A percentile compares a stretch with the other conserved stretches of the same genome.
These are phyloP conservation scores for Phoma herbarum DNA, from an alignment of 2,329 filamentous ascomycete genomes.

Conservation along the genomic window DNA sequence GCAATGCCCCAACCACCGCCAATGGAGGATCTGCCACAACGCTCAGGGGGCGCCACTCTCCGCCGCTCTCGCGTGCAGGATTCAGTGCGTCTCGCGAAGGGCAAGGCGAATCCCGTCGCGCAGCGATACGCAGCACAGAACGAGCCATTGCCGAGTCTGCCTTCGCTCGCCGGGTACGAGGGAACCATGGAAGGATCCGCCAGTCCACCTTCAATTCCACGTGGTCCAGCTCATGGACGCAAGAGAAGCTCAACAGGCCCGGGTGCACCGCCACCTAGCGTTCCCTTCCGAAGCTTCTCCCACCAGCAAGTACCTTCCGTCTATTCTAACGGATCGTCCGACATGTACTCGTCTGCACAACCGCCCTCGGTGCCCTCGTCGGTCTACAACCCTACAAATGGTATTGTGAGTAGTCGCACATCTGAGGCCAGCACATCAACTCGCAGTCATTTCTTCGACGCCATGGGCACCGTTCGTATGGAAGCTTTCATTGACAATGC, in stretches of 20 bases:
- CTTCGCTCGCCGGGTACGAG: conserved; percentile 40
- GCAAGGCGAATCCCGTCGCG: conserved; percentile 57
- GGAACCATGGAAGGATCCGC: conserved; percentile 68
- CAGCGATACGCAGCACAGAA: conserved; percentile 46
- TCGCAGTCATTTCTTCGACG: conserved; percentile 76
- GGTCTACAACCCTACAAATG: conserved; percentile 52
- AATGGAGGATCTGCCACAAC: conserved; percentile 49
- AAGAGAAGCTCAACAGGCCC: conserved; percentile 91
- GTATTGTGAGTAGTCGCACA: conserved; percentile 59
- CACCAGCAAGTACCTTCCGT: conserved; percentile 53
- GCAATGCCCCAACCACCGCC: conserved; percentile 48
- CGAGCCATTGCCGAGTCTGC: conserved; percentile 44
- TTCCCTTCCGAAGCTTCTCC: conserved; percentile 80
- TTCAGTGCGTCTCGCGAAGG: conserved; percentile 88
- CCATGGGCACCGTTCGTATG: conserved; percentile 90
- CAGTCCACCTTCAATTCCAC: conserved; percentile 75
- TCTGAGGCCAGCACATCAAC: conserved; percentile 61
- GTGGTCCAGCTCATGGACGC: conserved; percentile 76
- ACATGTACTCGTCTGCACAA: conserved; percentile 46
- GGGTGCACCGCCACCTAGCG: conserved; percentile 72
- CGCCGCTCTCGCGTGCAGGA: conserved; percentile 76
- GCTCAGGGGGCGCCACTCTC: conserved; percentile 48
- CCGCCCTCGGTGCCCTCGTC: conserved; percentile 50
- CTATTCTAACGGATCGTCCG: conserved; percentile 52
- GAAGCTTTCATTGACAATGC: conserved; percentile 84